Evolutionary conservation across 805 yeast species (phyloP), one percentile per base, ranked within the genome.

Genomic region (Kazachstania viticola): DNA sequence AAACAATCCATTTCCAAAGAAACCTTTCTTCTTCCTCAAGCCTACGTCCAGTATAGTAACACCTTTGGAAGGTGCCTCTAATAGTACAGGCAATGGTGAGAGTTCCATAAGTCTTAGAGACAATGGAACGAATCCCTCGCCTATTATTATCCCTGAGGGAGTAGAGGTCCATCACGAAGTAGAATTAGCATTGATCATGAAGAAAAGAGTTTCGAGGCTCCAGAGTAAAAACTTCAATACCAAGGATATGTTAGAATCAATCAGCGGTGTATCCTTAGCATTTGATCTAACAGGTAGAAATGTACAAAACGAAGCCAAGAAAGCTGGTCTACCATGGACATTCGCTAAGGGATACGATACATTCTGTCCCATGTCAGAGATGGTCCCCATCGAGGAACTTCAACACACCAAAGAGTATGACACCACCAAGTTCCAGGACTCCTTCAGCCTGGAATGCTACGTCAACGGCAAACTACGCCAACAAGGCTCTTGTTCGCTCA

Each of bases 331-430:
- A 32, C 98, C 99, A 4, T 91, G 99, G 99, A 61, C 88, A 4
- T 83, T 85, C 42, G 95, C 91, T 22, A 91, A 91, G 54, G 98
- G 98, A 0, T 88, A 85, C 55, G 99, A 91, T 51, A 88, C 98
- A 0, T 91, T 91, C 56, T 66, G 82, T 53, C 99, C 99, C 2
- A 52, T 91, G n/a, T 78, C 94, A 6, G 57, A 62, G 14, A 72
- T 75, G 42, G 77, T 91, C 33, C 71, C 87, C 8, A 79, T 80
- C 47, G 54, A 52, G 1, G 52, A 64, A 38, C 73, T 91, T 34
- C 68, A 19, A 6, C 16, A 22, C 75, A 4, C 81, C 79, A 46
- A 67, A 66, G 36, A 64, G 79, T 48, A n/a, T n/a, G n/a, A n/a
- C n/a, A n/a, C n/a, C n/a, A n/a, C n/a, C n/a, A 59, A 63, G 33